Evolutionary conservation across 1,139 yeast genomes (phyloP), one percentile per base, ranked within the genome.

Genomic region (Pichia inconspicua): DNA sequence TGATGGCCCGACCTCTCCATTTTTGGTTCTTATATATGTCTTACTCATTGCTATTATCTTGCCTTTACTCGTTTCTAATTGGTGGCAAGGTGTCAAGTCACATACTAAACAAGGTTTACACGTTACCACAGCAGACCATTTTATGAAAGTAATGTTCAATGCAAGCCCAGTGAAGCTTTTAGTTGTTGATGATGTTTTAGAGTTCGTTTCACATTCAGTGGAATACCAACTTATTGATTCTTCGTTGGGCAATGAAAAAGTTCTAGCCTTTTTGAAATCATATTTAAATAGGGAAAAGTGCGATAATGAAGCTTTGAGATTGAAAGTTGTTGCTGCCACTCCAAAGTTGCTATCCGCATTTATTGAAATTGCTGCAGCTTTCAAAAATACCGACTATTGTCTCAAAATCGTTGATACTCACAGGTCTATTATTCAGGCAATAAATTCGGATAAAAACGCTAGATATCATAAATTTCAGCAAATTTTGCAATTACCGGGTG

Each of bases 61-160:
- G 52, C 98, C 98, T 2, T 71, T 71, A 48, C 67, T 86, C 46
- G 97, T 94, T 31, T 86, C 83, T 31, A 72, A 73, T 41, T 90
- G 97, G 97, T 94, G 99, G 99, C 72, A 74, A 47, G 80, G 80
- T 50, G 88, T 88, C 45, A 86, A 85, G 64, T 72, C 83, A 9
- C 82, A 81, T 62, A 94, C 97, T 39, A 85, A 83, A 57, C 81
- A 79, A 59, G 96, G 96, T 1, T 73, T 94, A 54, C 88, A 86
- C 57, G 82, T 85, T 44, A 78, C 79, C 31, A 85, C 97, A 25
- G 96, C 98, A 9, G 80, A 86, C 7, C 63, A 71, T 45, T 86
- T 85, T 59, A 77, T 81, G 41, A 78, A 81, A 53, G 72, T 74
- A 53, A 66, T 84, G 61, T 72, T 84, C 50, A 85, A 83, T 63